Base-by-base conservation (phyloP, 78 protist genomes). In the Cyanophora paradoxa region DNA sequence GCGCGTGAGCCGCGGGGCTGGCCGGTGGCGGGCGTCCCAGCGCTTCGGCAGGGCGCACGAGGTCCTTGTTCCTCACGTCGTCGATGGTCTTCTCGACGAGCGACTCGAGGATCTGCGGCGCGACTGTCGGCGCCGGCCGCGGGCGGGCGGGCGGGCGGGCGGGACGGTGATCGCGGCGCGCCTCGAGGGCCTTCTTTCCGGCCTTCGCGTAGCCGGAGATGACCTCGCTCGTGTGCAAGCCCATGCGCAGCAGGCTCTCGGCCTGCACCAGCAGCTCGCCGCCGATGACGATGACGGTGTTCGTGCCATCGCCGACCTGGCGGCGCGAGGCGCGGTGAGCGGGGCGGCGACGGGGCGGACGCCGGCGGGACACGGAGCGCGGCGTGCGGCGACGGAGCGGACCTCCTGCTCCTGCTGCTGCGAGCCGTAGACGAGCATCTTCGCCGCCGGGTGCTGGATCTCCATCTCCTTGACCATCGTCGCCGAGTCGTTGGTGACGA, bases 401-500 rank as follows among this genome's bases (percentile, higher is more conserved):
- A 91, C 97, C 83, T 94, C 98, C 50, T 77, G 65, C 69, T 93
- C 94, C 84, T 95, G 98, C 81, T 86, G 86, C 79, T 92, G 79
- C 17, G 99, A 66, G 16, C 99, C 97, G 36, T 90, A 19, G 10
- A 92, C 97, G 31, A 94, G 56, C 69, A 98, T 70, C 84, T 93
- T 95, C 50, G 99, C 98, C 3, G 99, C 99, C 1, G 99, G 99
- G 83, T 96, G 99, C 74, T 85, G 68, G 2, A 84, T 76, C 57
- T 95, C 98, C 22, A 97, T 76, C 74, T 98, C 99, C 19, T 64
- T 50, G n/a, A 96, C 72, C 59, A 98, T 94, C 28, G 98, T 96
- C 16, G 98, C 97, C 14, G 99, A 96, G 76, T 96, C 99, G 81
- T 86, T 93, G 0, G 99, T 96, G 40, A 96, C 95, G 78, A 96